Evolutionary conservation across 768 basidiomycete species (phyloP), one percentile per base, ranked within the genome.

Genomic region (Suillus variegatus): DNA sequence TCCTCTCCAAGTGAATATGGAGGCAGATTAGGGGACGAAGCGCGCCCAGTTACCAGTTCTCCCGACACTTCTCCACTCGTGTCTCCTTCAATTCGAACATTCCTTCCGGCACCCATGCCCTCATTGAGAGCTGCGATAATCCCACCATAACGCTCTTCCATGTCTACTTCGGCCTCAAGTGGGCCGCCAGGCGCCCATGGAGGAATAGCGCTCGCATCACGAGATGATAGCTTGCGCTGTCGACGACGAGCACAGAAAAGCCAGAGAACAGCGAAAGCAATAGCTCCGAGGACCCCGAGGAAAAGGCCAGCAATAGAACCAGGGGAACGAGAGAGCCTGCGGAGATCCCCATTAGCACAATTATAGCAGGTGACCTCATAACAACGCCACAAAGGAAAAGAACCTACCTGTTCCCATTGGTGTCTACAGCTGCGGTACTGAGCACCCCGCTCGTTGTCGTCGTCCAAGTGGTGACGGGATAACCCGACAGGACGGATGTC

Each of bases 241-340:
- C 76, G 75, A 61, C 72, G 70, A 35, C 73, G 72, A 49, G 76
- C 75, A n/a, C 75, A 76, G 46, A 75, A 73, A 20, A 77, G 69
- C 76, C 75, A 77, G 4, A 76, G 67, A 44, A 51, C 62, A 3
- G 71, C 66, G 49, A 76, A 76, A 16, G 72, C 72, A 58, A 75
- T 20, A 4, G 71, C 66, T 35, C 75, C 75, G 6, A 69, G 56
- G 18, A 75, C 61, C 25, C 76, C 76, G 16, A 76, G 65, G 2
- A 70, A 67, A 14, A 76, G 64, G 7, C 60, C 76, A 8, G 63
- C 66, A 4, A 77, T 66, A 18, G 71, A 57, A 35, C 75, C 72
- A 2, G 76, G 71, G 13, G 73, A 75, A 40, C 65, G 65, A 32
- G 54, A 47, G n/a, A 64, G 22, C 57, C 57, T 46, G 6, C 70